These are phyloP conservation scores for Globomyces pollinis-pini DNA, from an alignment of 192 early-diverging fungal species.

Conservation along the genomic window DNA sequence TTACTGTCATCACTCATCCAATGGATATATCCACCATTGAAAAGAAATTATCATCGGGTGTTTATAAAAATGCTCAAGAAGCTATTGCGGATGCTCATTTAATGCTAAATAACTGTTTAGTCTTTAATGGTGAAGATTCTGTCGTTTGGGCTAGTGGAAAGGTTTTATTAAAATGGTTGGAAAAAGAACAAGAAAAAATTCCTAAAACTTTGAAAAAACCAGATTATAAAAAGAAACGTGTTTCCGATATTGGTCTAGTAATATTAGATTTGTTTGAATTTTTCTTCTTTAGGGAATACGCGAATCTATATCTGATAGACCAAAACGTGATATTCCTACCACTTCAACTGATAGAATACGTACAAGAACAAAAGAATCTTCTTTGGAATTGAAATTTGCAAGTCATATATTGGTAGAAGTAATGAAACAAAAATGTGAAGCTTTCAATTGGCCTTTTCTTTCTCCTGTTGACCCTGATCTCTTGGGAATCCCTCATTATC, in stretches of 20 bases:
- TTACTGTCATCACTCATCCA: conserved; percentile 60
- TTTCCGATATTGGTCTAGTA: conserved; percentile 6
- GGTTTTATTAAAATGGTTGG: conserved; percentile 28
- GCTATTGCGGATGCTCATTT: conserved; percentile 36
- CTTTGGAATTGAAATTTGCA: conserved; percentile 28
- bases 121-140: conserved; percentile 39
- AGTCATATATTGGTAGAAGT: conserved; percentile 26
- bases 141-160: conserved; percentile 25
- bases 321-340: conserved; percentile 23
- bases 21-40: conserved; percentile 82
- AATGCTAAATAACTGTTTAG: conserved; percentile 46
- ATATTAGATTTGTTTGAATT: not conserved
- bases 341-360: not conserved
- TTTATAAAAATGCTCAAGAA: conserved; percentile 44
- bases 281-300: not conserved
- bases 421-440: conserved; percentile 22
- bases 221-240: conserved; percentile 15
- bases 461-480: conserved; percentile 80
- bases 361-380: conserved; percentile 4
- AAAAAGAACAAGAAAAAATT: conserved; percentile 36
- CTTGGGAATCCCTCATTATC: conserved; percentile 82
- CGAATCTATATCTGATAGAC: conserved; percentile 4
- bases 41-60: conserved; percentile 50
- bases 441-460: conserved; percentile 34
- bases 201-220: conserved; percentile 15